Conservation (phyloP, 2,329 filamentous ascomycete genomes). For the Aureobasidium mangrovei region DNA sequence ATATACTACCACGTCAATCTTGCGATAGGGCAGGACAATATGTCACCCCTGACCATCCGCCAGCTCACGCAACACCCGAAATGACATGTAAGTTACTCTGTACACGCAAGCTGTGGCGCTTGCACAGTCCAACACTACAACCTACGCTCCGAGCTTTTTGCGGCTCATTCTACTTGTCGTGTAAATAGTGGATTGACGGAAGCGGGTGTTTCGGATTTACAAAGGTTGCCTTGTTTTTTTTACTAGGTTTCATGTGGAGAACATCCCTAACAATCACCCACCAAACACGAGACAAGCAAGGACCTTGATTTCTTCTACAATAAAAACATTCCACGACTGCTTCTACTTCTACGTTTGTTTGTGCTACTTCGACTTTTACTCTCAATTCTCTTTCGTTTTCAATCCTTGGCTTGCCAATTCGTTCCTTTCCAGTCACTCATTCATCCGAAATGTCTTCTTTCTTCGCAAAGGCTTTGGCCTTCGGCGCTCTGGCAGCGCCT, state of each 20-base stretch:
- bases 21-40: too few relatives aligned
- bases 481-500: constrained; percentile 9
- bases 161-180: not conserved
- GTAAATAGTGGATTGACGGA: not conserved
- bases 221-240: not conserved
- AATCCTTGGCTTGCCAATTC: not conserved
- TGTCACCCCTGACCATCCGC: too few relatives aligned
- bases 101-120: too few relatives aligned
- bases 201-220: constrained; percentile 1
- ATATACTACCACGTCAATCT: too few relatives aligned
- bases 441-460: not conserved
- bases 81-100: too few relatives aligned
- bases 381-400: not conserved
- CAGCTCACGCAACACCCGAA: too few relatives aligned
- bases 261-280: not conserved
- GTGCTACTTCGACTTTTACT: not conserved
- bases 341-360: not conserved
- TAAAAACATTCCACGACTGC: not conserved
- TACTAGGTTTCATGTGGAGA: not conserved
- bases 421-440: not conserved
- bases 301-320: not conserved
- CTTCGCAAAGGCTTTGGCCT: not conserved
- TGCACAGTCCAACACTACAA: too few relatives aligned
- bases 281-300: too few relatives aligned
- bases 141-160: too few relatives aligned